Evolutionary conservation across 78 protist genomes (phyloP).

Genomic region (Reticulomyxa filosa): DNA sequence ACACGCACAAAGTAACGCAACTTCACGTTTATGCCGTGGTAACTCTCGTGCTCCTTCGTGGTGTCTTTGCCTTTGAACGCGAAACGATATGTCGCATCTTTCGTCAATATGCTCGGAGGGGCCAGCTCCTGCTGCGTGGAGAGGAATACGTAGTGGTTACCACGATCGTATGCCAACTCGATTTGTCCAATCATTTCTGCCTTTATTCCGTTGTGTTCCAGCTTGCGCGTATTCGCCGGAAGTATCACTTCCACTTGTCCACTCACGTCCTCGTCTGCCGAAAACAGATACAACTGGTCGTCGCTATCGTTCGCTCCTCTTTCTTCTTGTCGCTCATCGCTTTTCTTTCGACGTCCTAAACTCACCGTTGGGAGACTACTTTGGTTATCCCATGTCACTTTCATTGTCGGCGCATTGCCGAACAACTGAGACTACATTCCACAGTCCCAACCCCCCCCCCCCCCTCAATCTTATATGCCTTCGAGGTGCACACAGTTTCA

Average conservation of each 20-base stretch:
- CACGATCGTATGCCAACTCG: conserved; percentile 52
- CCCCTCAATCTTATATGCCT: no score
- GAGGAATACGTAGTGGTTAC: conserved; percentile 46
- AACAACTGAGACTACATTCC: no score
- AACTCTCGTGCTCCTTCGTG: conserved; percentile 69
- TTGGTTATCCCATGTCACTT: no score
- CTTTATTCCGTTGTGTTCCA: conserved; percentile 66
- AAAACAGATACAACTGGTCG: background rate
- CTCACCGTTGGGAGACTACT: no score
- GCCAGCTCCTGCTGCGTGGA: conserved; percentile 43
- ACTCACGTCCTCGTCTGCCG: background rate
- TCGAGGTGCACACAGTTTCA: no score
- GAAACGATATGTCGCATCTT: conserved; percentile 4
- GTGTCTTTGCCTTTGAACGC: conserved; percentile 40
- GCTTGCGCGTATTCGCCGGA: conserved; percentile 10
- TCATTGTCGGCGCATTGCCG: no score
- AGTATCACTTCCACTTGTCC: background rate
- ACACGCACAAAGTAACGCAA: conserved; percentile 64
- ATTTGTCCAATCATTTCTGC: conserved; percentile 69
- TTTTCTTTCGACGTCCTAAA: no score
- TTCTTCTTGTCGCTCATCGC: no score
- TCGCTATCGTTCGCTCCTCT: no score
- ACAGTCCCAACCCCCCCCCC: no score
- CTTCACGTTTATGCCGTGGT: conserved; percentile 76
- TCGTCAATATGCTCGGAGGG: conserved; percentile 47